phyloP scores from a whole-genome alignment of 345 rosid genomes.

The Syzygium oleosum region DNA sequence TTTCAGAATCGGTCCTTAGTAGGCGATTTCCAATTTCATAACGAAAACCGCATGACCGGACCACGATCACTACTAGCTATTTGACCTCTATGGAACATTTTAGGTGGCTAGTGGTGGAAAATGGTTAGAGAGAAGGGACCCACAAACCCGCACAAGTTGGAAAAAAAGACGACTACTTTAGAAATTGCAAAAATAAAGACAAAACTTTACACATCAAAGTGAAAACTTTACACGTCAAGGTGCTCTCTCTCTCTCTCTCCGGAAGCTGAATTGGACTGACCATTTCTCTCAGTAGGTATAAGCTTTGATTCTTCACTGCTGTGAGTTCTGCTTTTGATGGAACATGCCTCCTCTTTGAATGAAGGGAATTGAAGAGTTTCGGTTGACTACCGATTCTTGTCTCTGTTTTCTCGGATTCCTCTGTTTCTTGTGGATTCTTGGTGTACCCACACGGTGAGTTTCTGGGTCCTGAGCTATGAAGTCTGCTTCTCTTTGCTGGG shows the following conservation, averaged over 20 bases:
- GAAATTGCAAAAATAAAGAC: background rate
- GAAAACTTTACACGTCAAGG: background rate
- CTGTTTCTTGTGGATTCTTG: background rate
- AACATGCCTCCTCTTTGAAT: background rate
- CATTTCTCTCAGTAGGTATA: background rate
- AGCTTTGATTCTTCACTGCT: background rate
- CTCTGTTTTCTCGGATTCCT: background rate
- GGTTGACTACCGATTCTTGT: background rate
- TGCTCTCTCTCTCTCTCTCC: background rate
- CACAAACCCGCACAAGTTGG: background rate
- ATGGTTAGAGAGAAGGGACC: background rate
- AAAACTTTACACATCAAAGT: background rate
- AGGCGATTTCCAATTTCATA: too few species aligned
- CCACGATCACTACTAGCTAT: too few species aligned
- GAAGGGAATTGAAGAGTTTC: background rate
- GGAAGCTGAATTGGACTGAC: background rate
- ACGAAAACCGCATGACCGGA: fast-evolving
- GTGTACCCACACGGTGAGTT: background rate
- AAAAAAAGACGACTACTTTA: background rate
- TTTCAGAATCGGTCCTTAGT: too few species aligned
- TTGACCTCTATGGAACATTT: background rate
- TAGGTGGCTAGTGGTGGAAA: background rate
- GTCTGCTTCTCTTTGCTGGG: background rate
- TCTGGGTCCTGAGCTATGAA: background rate
- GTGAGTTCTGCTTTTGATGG: background rate